These are phyloP conservation scores for Apiotrichum porosum DNA, from an alignment of 1,284 basidiomycete genomes.

Conservation along the genomic window DNA sequence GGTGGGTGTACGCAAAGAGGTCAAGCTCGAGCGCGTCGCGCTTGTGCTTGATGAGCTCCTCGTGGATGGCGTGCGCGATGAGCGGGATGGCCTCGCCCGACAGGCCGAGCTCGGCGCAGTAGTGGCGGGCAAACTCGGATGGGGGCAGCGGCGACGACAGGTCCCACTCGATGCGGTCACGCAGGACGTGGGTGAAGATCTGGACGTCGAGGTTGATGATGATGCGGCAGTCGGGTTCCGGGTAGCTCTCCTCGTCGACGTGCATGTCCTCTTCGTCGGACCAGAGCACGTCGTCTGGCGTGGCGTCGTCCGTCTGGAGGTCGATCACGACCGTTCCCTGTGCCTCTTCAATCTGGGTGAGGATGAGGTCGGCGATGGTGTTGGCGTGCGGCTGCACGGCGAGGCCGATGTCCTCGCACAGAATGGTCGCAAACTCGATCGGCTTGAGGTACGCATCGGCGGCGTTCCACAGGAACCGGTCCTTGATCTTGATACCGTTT, in stretches of 20 bases:
- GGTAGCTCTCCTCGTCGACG: constrained; percentile 51
- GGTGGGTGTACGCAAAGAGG: constrained; percentile 63
- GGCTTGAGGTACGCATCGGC: constrained; percentile 70
- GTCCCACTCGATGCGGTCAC: constrained; percentile 98
- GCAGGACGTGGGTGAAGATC: constrained; percentile 80
- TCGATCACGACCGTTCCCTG: constrained; percentile 69
- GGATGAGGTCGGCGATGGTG: constrained; percentile 78
- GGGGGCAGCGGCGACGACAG: constrained; percentile 87
- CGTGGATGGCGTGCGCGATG: constrained; percentile 87
- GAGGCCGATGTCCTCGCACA: constrained; percentile 83
- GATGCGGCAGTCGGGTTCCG: constrained; percentile 78
- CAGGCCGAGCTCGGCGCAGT: constrained; percentile 82
- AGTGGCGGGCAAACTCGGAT: constrained; percentile 71
- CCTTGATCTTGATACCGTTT: constrained; percentile 74
- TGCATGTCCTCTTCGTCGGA: constrained; percentile 26
- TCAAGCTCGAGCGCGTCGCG: constrained; percentile 91
- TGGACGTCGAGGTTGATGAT: constrained; percentile 96
- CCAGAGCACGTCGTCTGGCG: constrained; percentile 38
- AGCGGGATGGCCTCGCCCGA: constrained; percentile 81
- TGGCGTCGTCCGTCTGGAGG: constrained; percentile 37
- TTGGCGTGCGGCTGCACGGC: constrained; percentile 63
- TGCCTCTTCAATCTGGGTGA: constrained; percentile 83
- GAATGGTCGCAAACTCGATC: constrained; percentile 73
- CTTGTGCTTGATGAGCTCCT: constrained; percentile 91
- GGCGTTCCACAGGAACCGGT: constrained; percentile 96